Conservation (phyloP, 2,329 filamentous ascomycete species). For the Penicillium rolfsii region DNA sequence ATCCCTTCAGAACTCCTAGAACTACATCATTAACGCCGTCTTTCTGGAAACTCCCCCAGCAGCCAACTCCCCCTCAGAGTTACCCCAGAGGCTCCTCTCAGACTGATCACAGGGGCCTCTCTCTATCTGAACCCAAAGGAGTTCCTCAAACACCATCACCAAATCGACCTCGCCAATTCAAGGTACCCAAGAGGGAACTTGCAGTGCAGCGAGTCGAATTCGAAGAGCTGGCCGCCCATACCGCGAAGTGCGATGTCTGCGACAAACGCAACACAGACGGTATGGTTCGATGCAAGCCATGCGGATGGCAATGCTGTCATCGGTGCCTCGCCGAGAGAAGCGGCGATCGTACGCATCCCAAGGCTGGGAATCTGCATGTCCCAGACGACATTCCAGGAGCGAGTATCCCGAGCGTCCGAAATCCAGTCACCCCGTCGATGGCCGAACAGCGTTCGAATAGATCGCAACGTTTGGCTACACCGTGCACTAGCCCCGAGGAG, state of each 20-base stretch:
- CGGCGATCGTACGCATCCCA: constrained; percentile 16
- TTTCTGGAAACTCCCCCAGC: neutral
- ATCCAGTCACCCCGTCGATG: neutral
- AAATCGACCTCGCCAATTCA: neutral
- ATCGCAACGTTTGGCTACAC: neutral
- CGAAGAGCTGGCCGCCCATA: constrained; percentile 20
- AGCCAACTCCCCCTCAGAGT: neutral
- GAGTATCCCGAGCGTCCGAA: neutral
- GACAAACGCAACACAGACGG: constrained; percentile 20
- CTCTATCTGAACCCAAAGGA: neutral
- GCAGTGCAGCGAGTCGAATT: constrained; percentile 13
- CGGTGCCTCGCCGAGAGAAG: constrained; percentile 11
- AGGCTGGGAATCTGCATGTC: constrained; percentile 11
- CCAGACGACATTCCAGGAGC: neutral
- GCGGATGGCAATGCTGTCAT: constrained; percentile 22
- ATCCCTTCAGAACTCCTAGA: neutral
- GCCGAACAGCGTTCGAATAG: neutral
- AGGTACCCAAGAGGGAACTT: neutral
- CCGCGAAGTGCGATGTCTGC: constrained; percentile 22
- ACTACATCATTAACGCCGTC: neutral
- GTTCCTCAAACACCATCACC: neutral
- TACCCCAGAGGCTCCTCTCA: neutral
- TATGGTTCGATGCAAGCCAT: constrained; percentile 19
- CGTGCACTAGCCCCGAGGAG: neutral
- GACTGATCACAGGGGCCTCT: no score